Base-by-base conservation (phyloP, 768 basidiomycete species). In the Serendipita indica region DNA sequence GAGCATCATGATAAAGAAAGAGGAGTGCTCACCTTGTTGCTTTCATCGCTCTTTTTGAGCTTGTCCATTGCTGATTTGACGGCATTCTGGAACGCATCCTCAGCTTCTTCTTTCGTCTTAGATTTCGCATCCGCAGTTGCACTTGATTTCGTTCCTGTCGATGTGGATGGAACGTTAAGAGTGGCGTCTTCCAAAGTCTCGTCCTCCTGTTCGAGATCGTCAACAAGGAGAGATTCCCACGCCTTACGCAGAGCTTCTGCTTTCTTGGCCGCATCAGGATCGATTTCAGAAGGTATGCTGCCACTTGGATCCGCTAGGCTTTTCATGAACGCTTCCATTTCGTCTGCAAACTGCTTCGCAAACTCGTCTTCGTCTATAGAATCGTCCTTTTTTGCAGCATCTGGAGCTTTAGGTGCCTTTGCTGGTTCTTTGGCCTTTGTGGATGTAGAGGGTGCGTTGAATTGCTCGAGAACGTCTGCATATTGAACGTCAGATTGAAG, bases 31-130 rank as follows among this genome's bases (percentile, higher is more conserved):
- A 77, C 79, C 72, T 79, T 69, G 13, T 78, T 62, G 57, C 73
- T 74, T 25, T 77, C 73, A 61, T 89, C 85, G 62, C 78, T 82
- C 67, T 81, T 76, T 65, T 79, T 81, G 60, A 89, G 69, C 68
- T 84, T 84, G 37, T 82, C 77, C 80, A 88, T 81, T 3, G 89
- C 79, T 64, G 81, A 77, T 61, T 76, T 76, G 54, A 91, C 83
- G 60, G 75, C 79, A 10, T 77, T 75, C 70, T 87, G 86, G 70
- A 89, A 92, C 60, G 74, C 71, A 45, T 71, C 72, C 57, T 67
- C 62, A 3, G 63, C 57, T 13, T 58, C 54, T 39, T 56, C 63
- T 12, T 39, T 62, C 27, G 58, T 57, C 39, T 58, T 37, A 20
- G 46, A 32, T 34, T 57, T 41, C n/a, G 54, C 25, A 3, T 33